phyloP scores from a whole-genome alignment of 352 stramenopile species.

The Phytophthora pisi region DNA sequence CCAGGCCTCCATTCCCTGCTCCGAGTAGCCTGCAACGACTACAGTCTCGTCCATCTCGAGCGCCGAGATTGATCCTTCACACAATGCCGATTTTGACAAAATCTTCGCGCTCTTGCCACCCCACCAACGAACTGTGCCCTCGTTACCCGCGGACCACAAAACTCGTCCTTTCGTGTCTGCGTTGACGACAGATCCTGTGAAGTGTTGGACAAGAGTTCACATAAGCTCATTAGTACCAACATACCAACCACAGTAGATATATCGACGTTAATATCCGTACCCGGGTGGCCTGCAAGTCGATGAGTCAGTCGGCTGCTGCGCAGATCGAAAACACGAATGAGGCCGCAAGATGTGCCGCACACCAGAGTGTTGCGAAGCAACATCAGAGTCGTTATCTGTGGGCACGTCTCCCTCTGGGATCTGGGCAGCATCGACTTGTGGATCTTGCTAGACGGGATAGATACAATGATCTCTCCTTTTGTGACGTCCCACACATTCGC shows the following conservation, averaged over 20 bases:
- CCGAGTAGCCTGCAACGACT: slow-evolving; percentile 82
- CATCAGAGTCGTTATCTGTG: slow-evolving; percentile 90
- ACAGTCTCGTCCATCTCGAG: slow-evolving; percentile 91
- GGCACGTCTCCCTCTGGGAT: slow-evolving; percentile 60
- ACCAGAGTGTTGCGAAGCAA: slow-evolving; percentile 88
- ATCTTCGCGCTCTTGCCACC: slow-evolving; percentile 89
- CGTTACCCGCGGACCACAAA: slow-evolving; percentile 82
- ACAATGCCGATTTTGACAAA: slow-evolving; percentile 82
- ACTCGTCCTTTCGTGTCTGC: slow-evolving; percentile 87
- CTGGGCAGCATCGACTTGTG: slow-evolving; percentile 82
- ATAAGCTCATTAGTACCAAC: not conserved
- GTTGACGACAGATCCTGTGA: slow-evolving; percentile 76
- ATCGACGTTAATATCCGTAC: slow-evolving; percentile 41
- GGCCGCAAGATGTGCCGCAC: slow-evolving; percentile 84
- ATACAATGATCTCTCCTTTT: slow-evolving; percentile 85
- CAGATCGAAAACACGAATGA: slow-evolving; percentile 89
- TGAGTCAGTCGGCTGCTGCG: slow-evolving; percentile 81
- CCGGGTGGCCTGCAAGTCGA: slow-evolving; percentile 81
- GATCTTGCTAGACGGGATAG: slow-evolving; percentile 80
- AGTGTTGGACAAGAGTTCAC: slow-evolving; percentile 2
- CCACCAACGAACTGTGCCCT: slow-evolving; percentile 89
- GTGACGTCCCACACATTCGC: slow-evolving; percentile 88
- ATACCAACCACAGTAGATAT: not conserved
- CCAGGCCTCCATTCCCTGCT: slow-evolving; percentile 89
- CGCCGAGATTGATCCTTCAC: slow-evolving; percentile 71